A percentile compares a stretch with the other conserved stretches of the same genome.
phyloP scores from a whole-genome alignment of 1,139 yeast species.

The Candida sp. region DNA sequence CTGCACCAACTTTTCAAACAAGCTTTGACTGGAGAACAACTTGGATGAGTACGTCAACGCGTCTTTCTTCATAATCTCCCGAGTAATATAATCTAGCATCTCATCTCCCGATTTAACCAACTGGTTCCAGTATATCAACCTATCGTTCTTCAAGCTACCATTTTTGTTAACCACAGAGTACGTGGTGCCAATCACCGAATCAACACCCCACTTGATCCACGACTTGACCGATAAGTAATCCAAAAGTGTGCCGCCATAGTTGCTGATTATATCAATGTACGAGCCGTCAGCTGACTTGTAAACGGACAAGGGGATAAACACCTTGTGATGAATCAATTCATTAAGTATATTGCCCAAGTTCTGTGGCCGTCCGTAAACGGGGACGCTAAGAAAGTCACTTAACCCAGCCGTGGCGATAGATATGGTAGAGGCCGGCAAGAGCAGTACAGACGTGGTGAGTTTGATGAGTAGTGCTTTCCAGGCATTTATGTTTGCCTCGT shows the following conservation, averaged over 20 bases:
- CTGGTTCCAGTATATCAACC: conserved; percentile 29
- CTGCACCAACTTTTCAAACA: conserved; percentile 18
- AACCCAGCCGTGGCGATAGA: conserved; percentile 30
- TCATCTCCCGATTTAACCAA: conserved; percentile 20
- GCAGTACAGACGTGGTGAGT: conserved; percentile 17
- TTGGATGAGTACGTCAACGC: conserved; percentile 22
- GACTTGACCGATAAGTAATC: conserved; percentile 22
- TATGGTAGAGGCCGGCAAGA: conserved; percentile 18
- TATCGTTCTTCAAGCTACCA: conserved; percentile 23
- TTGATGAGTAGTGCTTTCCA: conserved; percentile 48
- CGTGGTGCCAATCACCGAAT: conserved; percentile 6
- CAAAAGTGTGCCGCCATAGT: neutral
- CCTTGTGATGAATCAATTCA: conserved; percentile 26
- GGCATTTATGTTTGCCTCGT: conserved; percentile 67
- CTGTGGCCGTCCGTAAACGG: conserved; percentile 34
- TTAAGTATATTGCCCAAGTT: conserved; percentile 25
- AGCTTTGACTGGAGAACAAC: conserved; percentile 22
- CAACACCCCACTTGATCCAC: conserved; percentile 25
- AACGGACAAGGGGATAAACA: conserved; percentile 29
- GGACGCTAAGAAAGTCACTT: conserved; percentile 22
- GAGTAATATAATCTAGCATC: conserved; percentile 11
- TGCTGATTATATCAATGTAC: conserved; percentile 14
- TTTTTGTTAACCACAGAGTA: conserved; percentile 10
- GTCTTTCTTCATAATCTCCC: conserved; percentile 13
- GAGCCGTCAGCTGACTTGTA: conserved; percentile 11